These are phyloP conservation scores for Colletotrichum navitas DNA, from an alignment of 2,329 filamentous ascomycete genomes.

Conservation along the genomic window DNA sequence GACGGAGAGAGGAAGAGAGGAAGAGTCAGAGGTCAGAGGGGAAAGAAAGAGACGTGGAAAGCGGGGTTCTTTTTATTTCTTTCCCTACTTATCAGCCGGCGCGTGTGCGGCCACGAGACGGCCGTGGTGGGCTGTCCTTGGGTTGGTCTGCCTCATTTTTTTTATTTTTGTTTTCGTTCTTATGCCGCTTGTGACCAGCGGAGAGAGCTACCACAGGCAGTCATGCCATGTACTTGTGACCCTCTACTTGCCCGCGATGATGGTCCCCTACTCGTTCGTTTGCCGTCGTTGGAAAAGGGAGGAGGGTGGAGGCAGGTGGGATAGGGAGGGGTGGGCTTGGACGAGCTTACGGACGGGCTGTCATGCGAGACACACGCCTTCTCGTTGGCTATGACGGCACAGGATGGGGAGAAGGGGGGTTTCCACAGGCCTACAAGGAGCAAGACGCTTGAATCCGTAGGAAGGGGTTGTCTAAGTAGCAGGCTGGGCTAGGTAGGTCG, in stretches of 20 bases:
- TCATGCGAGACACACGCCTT: constrained; percentile 39
- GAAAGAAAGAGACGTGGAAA: constrained; percentile 8
- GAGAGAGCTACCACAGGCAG: constrained; percentile 20
- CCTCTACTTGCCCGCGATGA: constrained; percentile 17
- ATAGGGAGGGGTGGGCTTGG: constrained; percentile 11
- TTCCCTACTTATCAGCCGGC: constrained; percentile 8
- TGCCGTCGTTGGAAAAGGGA: background rate
- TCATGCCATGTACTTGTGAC: constrained; percentile 3
- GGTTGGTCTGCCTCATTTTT: background rate
- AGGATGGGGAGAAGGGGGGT: background rate
- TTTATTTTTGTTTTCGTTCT: background rate
- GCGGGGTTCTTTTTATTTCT: constrained; percentile 25
- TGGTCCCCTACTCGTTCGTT: constrained; percentile 17
- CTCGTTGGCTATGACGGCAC: constrained; percentile 35
- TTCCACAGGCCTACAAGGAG: background rate
- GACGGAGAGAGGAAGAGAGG: background rate
- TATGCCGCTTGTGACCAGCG: constrained; percentile 25
- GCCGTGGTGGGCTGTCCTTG: constrained; percentile 1
- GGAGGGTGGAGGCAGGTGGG: constrained; percentile 17
- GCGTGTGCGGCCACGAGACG: constrained; percentile 6
- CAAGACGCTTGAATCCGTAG: background rate
- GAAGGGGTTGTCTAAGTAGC: background rate
- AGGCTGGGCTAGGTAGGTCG: constrained; percentile 19
- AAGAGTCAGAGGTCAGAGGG: constrained; percentile 5
- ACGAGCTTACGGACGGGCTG: constrained; percentile 38